Percentiles rank a stretch among this genome's conserved stretches.
These are phyloP conservation scores for Laburnicola sp. DNA, from an alignment of 2,329 filamentous ascomycete species.

Conservation along the genomic window DNA sequence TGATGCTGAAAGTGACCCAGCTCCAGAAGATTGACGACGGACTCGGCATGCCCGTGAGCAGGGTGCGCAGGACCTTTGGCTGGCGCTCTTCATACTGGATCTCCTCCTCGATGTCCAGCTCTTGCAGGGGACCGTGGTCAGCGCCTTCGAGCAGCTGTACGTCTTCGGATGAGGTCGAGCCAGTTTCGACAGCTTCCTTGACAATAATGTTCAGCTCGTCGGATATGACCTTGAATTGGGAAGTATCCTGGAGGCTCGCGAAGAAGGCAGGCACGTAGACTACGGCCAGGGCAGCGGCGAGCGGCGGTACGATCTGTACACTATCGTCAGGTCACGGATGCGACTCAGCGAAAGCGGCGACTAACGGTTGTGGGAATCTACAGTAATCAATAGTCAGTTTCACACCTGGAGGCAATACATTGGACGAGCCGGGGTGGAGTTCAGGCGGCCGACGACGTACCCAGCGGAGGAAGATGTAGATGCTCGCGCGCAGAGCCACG, in stretches of 20 bases:
- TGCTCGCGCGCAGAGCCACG: conserved; percentile 53
- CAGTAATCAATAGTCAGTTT: conserved; percentile 17
- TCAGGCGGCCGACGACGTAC: conserved; percentile 46
- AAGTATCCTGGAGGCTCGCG: conserved; percentile 59
- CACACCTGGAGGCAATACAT: conserved; percentile 3
- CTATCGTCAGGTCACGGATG: conserved; percentile 13
- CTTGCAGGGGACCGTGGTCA: conserved; percentile 41
- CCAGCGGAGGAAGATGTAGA: conserved; percentile 66
- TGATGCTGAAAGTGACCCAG: conserved; percentile 69
- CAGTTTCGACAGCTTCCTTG: conserved; percentile 43
- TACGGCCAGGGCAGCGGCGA: conserved; percentile 64
- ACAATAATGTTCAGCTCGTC: conserved; percentile 61
- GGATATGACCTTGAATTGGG: conserved; percentile 60
- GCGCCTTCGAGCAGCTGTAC: conserved; percentile 47
- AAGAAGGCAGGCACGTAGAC: conserved; percentile 69
- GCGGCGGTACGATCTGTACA: conserved; percentile 44
- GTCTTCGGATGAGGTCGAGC: conserved; percentile 35
- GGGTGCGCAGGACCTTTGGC: conserved; percentile 62
- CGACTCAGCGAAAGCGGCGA: conserved; percentile 5
- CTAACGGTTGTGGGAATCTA: conserved; percentile 41
- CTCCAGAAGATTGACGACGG: conserved; percentile 69
- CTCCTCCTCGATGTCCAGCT: conserved; percentile 65
- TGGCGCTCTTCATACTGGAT: conserved; percentile 62
- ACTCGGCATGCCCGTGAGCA: conserved; percentile 77
- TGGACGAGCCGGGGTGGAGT: conserved; percentile 11